Base-by-base conservation (phyloP, 208 protist genomes). In the Crithidia acanthocephali region DNA sequence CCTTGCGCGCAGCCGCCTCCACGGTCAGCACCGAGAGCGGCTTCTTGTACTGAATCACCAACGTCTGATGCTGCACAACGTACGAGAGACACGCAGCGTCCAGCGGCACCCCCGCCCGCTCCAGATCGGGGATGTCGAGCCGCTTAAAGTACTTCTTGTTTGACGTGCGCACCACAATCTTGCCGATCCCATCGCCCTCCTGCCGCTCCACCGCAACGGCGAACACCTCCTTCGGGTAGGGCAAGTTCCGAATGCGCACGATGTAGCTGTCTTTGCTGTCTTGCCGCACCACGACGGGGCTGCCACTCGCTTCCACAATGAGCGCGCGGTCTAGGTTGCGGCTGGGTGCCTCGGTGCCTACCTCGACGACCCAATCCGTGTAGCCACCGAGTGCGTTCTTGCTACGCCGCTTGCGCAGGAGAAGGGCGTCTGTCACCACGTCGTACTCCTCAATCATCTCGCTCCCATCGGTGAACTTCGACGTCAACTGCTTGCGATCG, bases 91-190 rank as follows among this genome's bases (percentile, higher is more conserved):
- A 60, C 40, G 79, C 22, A 0, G 69, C 35, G 22, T 95, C 88
- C 13, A 98, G 80, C 30, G 72, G 79, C 27, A 98, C 74, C 0
- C 68, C 23, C 1, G 76, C 72, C 8, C 92, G 85, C 51, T 84
- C 66, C 62, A 98, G 76, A 37, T 96, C 94, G n/a, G 84, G 82
- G 30, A 98, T 94, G 32, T 57, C 66, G 37, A 98, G 69, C 20
- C 90, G 72, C 81, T 98, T 98, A 65, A 95, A 98, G 58, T 98
- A 98, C 79, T 98, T 98, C 60, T 96, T 98, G 83, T 98, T 98
- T n/a, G 75, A 85, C 13, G 97, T 98, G 23, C 95, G 88, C 45
- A 98, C 88, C 1, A 98, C 93, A 59, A 98, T 91, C 76, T 94
- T 85, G 16, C 88, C 89, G 1, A 93, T 61, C 27, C 73, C 44